These are phyloP conservation scores for Earliella scabrosa DNA, from an alignment of 1,284 basidiomycete species.

Conservation along the genomic window DNA sequence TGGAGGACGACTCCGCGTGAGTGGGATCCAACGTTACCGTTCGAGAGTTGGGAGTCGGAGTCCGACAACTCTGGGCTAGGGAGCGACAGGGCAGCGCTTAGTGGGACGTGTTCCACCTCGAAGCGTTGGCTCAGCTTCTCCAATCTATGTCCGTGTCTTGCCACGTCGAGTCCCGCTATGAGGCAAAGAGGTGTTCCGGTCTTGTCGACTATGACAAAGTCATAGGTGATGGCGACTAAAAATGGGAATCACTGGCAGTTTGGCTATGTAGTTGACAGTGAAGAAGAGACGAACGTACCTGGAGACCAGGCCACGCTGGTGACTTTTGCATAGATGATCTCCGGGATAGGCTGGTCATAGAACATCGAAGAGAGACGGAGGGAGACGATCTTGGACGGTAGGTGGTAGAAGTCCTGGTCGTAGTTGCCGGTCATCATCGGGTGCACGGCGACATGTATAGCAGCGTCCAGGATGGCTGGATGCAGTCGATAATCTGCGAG, in stretches of 20 bases:
- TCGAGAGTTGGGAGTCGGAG: too few species aligned
- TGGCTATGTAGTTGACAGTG: too few species aligned
- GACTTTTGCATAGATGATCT: slow-evolving; percentile 23
- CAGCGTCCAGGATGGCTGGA: slow-evolving; percentile 45
- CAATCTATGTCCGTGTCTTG: too few species aligned
- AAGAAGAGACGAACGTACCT: too few species aligned
- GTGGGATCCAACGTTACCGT: neutral
- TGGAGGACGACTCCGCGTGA: slow-evolving; percentile 14
- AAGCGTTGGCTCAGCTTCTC: neutral
- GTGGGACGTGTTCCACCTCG: too few species aligned
- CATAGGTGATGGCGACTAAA: too few species aligned
- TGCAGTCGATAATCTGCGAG: slow-evolving; percentile 32
- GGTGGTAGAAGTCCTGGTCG: slow-evolving; percentile 35
- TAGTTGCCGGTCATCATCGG: slow-evolving; percentile 29
- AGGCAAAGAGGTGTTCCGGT: too few species aligned
- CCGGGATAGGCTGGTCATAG: slow-evolving; percentile 16
- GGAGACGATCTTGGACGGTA: slow-evolving; percentile 31
- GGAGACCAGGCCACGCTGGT: slow-evolving; percentile 29
- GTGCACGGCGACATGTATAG: slow-evolving; percentile 37
- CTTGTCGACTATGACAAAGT: too few species aligned
- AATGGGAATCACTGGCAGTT: neutral
- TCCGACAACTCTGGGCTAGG: too few species aligned
- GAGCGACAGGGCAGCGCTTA: too few species aligned
- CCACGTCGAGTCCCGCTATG: too few species aligned
- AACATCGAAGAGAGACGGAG: slow-evolving; percentile 26